phyloP scores from a whole-genome alignment of 257 asterid species.

The Gentiana macrophylla region DNA sequence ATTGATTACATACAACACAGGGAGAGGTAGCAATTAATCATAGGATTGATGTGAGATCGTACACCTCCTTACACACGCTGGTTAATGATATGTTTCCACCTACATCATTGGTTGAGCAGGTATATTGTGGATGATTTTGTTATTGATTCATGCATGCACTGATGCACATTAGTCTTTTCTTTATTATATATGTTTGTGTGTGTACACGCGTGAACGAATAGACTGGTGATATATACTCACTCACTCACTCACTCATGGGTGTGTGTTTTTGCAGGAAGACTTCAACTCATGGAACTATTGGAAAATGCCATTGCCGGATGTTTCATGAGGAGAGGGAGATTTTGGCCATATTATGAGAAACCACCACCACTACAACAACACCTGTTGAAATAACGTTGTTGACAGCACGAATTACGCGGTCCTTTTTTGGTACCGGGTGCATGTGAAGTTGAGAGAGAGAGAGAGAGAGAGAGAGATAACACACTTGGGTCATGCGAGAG shows the following conservation, averaged over 20 bases:
- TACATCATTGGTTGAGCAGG: slow-evolving; percentile 92
- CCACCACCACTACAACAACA: too few relatives aligned
- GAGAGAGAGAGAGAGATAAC: too few relatives aligned
- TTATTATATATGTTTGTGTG: too few relatives aligned
- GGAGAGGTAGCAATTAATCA: slow-evolving; percentile 98
- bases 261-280: slow-evolving; percentile 52
- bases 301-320: slow-evolving; percentile 68
- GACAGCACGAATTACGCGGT: too few relatives aligned
- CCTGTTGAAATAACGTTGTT: too few relatives aligned
- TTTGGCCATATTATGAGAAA: too few relatives aligned
- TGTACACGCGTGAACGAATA: background rate
- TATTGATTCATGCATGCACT: too few relatives aligned
- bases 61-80: slow-evolving; percentile 87
- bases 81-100: slow-evolving; percentile 99
- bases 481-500: too few relatives aligned
- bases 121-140: slow-evolving; percentile 12
- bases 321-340: background rate
- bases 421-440: too few relatives aligned
- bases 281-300: slow-evolving; percentile 90
- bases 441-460: too few relatives aligned
- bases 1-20: slow-evolving; percentile 19
- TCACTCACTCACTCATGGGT: background rate
- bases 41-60: slow-evolving; percentile 79
- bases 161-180: too few relatives aligned
- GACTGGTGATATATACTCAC: background rate